Evolutionary conservation across 768 basidiomycete genomes (phyloP).

Genomic region (Termitomyces sp.): DNA sequence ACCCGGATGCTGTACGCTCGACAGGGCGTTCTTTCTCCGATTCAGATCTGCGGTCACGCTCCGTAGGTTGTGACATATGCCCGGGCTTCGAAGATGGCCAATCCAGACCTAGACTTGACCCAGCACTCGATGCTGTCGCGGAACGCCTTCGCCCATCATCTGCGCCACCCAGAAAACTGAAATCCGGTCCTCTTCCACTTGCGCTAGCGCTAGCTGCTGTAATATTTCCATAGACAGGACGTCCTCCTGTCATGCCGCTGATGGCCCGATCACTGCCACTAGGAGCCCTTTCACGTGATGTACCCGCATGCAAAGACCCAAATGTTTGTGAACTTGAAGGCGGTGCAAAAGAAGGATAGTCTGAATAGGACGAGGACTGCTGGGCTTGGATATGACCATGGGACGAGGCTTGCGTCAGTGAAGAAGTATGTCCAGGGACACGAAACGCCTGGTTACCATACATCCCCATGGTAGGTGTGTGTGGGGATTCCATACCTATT

Average conservation of each 20-base stretch:
- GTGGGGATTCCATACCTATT: conserved; percentile 2
- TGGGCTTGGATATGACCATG: conserved; percentile 1
- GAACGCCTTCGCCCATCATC: conserved; percentile 5
- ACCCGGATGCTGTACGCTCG: conserved; percentile 1
- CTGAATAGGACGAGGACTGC: neutral
- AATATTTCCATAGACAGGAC: conserved; percentile 2
- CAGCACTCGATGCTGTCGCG: neutral
- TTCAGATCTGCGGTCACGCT: conserved; percentile 3
- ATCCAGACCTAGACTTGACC: neutral
- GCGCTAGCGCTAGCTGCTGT: neutral
- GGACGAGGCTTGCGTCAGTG: neutral
- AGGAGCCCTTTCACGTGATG: neutral
- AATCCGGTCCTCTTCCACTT: neutral
- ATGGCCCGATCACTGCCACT: neutral
- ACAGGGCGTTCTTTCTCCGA: neutral
- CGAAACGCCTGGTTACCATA: neutral
- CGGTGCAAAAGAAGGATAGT: neutral
- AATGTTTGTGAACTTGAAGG: neutral
- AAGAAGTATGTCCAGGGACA: neutral
- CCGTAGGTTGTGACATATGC: neutral
- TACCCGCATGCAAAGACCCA: neutral
- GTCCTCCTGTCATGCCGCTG: neutral
- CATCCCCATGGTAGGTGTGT: neutral
- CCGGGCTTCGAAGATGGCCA: conserved; percentile 5
- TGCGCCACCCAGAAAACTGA: neutral